Base-by-base conservation (phyloP, 2,329 filamentous ascomycete genomes). In the Laburnicola sp. region DNA sequence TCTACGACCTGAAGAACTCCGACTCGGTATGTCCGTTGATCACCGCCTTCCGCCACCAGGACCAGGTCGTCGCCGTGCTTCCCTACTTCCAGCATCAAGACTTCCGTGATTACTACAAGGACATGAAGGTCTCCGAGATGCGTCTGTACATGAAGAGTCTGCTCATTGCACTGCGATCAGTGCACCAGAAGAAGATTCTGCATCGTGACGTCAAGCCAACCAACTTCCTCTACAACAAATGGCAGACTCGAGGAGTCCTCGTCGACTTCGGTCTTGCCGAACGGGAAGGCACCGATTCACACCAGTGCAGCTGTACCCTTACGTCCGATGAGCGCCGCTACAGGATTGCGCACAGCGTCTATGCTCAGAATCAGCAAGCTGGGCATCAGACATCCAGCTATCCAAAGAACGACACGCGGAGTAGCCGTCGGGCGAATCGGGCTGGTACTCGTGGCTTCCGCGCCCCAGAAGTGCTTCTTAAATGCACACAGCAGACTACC, bases 201-300 rank as follows among this genome's bases (percentile, higher is more conserved):
- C 94, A 99, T 70, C 86, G 92, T 57, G 92, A 97, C 68, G 96
- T 97, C 70, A 97, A 97, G 69, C 94, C 94, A 4, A 99, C 95
- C 22, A 97, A 97, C 69, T 97, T 97, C 64, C 82, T 97, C 34
- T 97, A 97, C 75, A 91, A 96, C 58, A 89, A 90, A 0, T 77
- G 84, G 8, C 84, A 86, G 37, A 84, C 86, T 63, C 86, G 89
- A 48, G 94, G 94, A 35, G 93, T 99, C 2, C 82, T 99, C 0
- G 94, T 99, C n/a, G 94, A 99, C 69, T 99, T 99, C 76, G 94
- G 94, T n/a, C 82, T 99, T 11, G 94, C 94, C 31, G 94, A 99
- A 72, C 71, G 80, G 32, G 76, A 82, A 65, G 80, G 89, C 22
- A 85, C 84, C 23, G 91, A 95, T 45, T 83, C 80, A 69, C 88